Evolutionary conservation across 2,329 filamentous ascomycete species (phyloP), one percentile per base, ranked within the genome.

Genomic region (Grosmannia huntii): DNA sequence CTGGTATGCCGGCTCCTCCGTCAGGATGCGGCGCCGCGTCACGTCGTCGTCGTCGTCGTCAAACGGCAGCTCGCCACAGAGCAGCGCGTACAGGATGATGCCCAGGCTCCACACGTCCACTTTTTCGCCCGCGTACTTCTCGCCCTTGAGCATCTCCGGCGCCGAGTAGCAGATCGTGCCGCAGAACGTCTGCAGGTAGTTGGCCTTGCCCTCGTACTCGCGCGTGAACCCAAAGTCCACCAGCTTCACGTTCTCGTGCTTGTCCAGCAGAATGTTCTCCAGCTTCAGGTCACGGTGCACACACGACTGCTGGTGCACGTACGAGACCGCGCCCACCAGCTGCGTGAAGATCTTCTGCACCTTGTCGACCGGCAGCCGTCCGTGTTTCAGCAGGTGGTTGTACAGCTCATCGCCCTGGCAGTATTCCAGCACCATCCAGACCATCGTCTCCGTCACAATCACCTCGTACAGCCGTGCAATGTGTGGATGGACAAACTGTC

Each of bases 161-260:
- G 94, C 94, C 57, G 90, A 96, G 72, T 99, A 99, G 74, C 92
- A 97, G 62, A 99, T 86, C 0, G 94, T 99, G 5, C 94, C 94
- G 70, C 94, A 99, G 72, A 96, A 99, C 1, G 94, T 99, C 71
- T 97, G 92, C 58, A 99, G 75, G 67, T 97, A 92, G 70, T 91
- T 97, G 33, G 89, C 83, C 66, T 95, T 90, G 60, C 92, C 92
- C 71, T 96, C 90, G 70, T 99, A 99, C 73, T 99, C 94, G 64
- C 94, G 81, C 12, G 94, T 99, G 69, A 99, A 99, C 21, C 94
- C 94, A 74, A 99, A 99, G 70, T 99, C 94, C 64, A 95, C 92
- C 61, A 99, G 75, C 73, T 99, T 99, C 65, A 99, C 94, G 67
- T 97, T 96, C 68, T 95, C 92, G 68, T 96, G 81, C 71, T 95